Base-by-base conservation (phyloP, 2,329 filamentous ascomycete species). In the Fusarium xylarioides region DNA sequence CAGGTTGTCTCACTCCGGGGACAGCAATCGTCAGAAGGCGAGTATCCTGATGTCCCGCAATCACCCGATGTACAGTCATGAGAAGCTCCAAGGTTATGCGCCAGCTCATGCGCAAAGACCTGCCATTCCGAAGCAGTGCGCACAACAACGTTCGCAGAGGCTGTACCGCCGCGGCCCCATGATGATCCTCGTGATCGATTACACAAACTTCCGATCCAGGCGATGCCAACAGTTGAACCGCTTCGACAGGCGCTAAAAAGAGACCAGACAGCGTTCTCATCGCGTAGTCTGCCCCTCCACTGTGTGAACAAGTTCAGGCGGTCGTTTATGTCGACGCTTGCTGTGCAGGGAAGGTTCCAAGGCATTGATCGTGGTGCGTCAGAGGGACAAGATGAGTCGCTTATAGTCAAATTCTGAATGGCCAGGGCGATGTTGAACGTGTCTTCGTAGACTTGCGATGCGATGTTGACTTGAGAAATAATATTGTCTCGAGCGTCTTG, bases 351-450 rank as follows among this genome's bases (percentile, higher is more conserved):
- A 60, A 92, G 84, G 77, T 98, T 97, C 93, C 94, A 97, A 1
- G 90, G 90, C 4, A 91, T 91, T 9, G 90, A 86, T 8, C 26
- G 43, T 1, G 64, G 7, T 90, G 83, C 21, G 6, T 61, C 10
- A 4, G 88, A 88, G 1, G 95, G 93, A 76, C 95, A 98, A 23
- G 85, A 84, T 1, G 87, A 80, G 46, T 92, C 89, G 52, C 88
- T 92, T 66, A 97, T 89, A 15, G 93, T 91, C 55, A 97, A 80
- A 78, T 96, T 95, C 70, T 91, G 89, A 62, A 97, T 87, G 23
- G 93, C 94, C 21, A 98, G 88, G 0, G 94, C 93, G 74, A 97
- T 94, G 82, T 97, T 97, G 85, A 98, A 97, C 7, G 92, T 91
- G 66, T 86, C 88, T 80, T 98, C 95, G 78, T 94, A 98, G 4